Conservation (phyloP, 495 filamentous ascomycete genomes). For the Tuber brumale region DNA sequence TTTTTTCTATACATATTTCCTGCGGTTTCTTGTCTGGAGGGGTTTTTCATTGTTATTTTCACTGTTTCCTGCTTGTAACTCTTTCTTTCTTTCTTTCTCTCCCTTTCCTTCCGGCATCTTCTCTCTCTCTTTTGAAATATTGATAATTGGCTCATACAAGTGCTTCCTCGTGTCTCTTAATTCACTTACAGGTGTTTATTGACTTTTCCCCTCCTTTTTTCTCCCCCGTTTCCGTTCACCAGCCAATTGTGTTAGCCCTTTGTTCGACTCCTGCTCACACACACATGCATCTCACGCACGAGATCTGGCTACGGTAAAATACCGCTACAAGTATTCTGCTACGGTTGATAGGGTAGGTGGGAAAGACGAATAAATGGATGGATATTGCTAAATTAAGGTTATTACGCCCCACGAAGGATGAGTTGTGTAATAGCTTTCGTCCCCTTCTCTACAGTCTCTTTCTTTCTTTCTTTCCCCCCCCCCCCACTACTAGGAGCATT, state of each 20-base stretch:
- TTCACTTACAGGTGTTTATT: neutral
- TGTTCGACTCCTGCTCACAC: neutral
- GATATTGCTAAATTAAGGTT: neutral
- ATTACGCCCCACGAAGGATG: neutral
- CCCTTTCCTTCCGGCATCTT: neutral
- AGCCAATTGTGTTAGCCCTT: neutral
- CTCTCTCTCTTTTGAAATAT: neutral
- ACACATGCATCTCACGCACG: too few species aligned
- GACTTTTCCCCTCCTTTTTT: neutral
- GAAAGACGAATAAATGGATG: neutral
- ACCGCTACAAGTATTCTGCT: neutral
- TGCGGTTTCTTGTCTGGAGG: slow-evolving; percentile 4
- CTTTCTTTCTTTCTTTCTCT: neutral
- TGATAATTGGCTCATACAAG: slow-evolving; percentile 5
- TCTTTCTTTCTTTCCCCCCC: neutral
- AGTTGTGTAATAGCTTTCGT: neutral
- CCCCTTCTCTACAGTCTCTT: neutral
- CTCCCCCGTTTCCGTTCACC: neutral
- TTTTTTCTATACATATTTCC: neutral
- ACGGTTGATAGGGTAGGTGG: neutral
- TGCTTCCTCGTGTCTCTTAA: neutral
- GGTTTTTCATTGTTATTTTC: neutral
- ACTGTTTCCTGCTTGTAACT: neutral
- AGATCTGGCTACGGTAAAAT: neutral
- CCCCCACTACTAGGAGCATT: neutral